Base-by-base conservation (phyloP, 352 stramenopile species). In the Plasmopara muralis region DNA sequence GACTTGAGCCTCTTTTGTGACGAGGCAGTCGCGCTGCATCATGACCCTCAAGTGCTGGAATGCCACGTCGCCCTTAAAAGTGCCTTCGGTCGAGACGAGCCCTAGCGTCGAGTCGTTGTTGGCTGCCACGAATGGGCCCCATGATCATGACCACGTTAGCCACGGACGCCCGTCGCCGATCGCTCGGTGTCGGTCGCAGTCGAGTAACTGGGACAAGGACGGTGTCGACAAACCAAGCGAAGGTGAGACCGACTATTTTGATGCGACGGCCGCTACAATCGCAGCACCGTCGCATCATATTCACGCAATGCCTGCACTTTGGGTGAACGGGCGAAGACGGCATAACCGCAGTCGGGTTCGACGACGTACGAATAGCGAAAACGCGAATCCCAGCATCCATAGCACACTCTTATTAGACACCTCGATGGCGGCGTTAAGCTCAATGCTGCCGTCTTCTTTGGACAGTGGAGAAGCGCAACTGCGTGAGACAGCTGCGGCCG, bases 11-110 rank as follows among this genome's bases (percentile, higher is more conserved):
- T 41, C 20, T 15, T 25, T 45, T n/a, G 33, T 28, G 38, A 39
- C 48, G 33, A 54, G 50, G 45, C 47, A 55, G 46, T 30, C 20
- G 43, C 43, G 15, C 43, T 25, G 9, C 31, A 14, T 44, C 35
- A 84, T 84, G 73, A 84, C 73, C 57, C 70, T 84, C 63, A 79
- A 81, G 70, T 81, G 68, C 47, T 81, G 70, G 70, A 72, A 67
- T 47, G 70, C 70, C 18, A 53, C 64, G 15, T 57, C 74, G 42
- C 53, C 56, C 10, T 58, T 57, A 6, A 66, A 74, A 47, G 30
- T 64, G 34, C 42, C 61, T 16, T 38, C 51, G 41, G 56, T 72
- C 15, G 37, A 68, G 12, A 64, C 54, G 10, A 55, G 49, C 40
- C 43, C 53, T 15, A 43, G 54, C 49, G 53, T 68, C 42, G 65